phyloP scores from a whole-genome alignment of 345 rosid species.

The Eucalyptus polyanthemos region DNA sequence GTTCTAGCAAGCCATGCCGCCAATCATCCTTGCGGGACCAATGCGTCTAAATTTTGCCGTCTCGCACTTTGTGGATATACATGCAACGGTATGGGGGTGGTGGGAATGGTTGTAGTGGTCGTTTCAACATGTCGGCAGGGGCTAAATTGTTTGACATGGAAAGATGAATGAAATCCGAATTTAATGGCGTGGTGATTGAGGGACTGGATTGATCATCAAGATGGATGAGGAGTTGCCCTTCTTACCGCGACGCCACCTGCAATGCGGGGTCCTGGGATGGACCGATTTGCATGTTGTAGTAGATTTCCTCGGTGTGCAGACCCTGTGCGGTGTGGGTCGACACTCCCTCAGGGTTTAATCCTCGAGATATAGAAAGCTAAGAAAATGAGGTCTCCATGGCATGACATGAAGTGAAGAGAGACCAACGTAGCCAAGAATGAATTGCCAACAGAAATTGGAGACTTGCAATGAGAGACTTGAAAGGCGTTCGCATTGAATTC shows the following conservation, averaged over 20 bases:
- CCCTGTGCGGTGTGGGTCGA: not conserved
- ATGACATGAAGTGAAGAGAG: not conserved
- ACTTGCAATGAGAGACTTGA: not conserved
- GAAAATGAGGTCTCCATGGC: not conserved
- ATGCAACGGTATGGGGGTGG: not conserved
- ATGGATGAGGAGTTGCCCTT: not conserved
- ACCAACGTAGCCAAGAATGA: not conserved
- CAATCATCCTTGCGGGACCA: not conserved
- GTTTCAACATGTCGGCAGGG: not conserved
- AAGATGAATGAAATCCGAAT: not conserved
- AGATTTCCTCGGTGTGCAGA: not conserved
- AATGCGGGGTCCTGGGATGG: not conserved
- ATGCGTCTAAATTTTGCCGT: not conserved
- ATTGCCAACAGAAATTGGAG: not conserved
- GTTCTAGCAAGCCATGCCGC: not conserved
- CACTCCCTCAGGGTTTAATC: not conserved
- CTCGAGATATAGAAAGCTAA: not conserved
- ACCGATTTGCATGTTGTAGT: not conserved
- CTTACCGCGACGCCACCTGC: not conserved
- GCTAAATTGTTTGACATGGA: not conserved
- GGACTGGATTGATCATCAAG: not conserved
- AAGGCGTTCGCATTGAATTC: not conserved
- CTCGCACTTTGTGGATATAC: not conserved
- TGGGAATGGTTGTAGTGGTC: not conserved
- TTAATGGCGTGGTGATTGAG: not conserved